Conservation (phyloP, 2,329 filamentous ascomycete species). For the Ascochyta fabae region DNA sequence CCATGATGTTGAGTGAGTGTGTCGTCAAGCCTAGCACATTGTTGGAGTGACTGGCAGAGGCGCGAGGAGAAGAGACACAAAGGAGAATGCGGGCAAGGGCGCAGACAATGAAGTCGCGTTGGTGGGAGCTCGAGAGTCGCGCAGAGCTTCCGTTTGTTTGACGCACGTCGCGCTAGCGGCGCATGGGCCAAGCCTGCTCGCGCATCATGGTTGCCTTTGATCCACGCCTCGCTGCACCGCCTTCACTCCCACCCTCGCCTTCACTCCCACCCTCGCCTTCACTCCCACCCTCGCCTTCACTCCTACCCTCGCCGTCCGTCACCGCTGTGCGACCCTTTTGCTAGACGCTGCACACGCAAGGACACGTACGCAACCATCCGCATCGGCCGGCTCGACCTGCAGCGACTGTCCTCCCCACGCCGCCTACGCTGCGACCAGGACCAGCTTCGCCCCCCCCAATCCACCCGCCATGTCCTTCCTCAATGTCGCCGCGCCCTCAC, state of each 20-base stretch:
- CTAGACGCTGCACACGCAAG: constrained; percentile 39
- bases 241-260: neutral
- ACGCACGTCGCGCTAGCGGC: constrained; percentile 19
- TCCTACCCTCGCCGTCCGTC: constrained; percentile 4
- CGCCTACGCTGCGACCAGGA: constrained; percentile 6
- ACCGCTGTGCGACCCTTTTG: constrained; percentile 40
- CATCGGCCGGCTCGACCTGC: neutral
- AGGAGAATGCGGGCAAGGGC: constrained; percentile 9
- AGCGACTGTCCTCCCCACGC: neutral
- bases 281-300: constrained; percentile 3
- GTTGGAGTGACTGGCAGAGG: constrained; percentile 9
- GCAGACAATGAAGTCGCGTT: constrained; percentile 28
- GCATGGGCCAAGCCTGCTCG: constrained; percentile 17
- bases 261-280: neutral
- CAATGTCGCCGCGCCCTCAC: constrained; percentile 60
- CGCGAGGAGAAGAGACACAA: constrained; percentile 18
- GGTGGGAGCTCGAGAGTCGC: constrained; percentile 24
- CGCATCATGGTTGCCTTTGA: constrained; percentile 26
- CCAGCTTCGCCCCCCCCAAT: neutral
- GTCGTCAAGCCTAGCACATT: constrained; percentile 33
- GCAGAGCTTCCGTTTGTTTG: constrained; percentile 30
- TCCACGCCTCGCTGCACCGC: neutral
- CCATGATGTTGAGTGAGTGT: constrained; percentile 57
- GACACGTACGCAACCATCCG: neutral
- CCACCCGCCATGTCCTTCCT: constrained; percentile 44